Base-by-base conservation (phyloP, 2,329 filamentous ascomycete species). In the Alternaria sp. region DNA sequence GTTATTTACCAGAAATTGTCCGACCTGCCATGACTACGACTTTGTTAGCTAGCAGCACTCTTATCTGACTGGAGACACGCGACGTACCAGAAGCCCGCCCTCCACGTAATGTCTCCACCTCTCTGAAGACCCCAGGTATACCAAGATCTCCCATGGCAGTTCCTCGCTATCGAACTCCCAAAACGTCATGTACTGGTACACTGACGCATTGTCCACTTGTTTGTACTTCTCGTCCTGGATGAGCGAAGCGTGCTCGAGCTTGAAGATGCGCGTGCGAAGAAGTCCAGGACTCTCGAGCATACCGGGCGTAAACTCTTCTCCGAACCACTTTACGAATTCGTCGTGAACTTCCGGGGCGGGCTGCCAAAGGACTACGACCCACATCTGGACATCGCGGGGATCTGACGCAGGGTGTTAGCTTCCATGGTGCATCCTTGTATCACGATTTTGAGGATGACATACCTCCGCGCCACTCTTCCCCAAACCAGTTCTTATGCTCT, bases 101-200 rank as follows among this genome's bases (percentile, higher is more conserved):
- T 69, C 67, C 7, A 63, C 59, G 28, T 69, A 67, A 9, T 65
- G 36, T 17, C 67, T 60, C 67, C 67, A 69, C 17, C 58, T 36
- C 21, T 66, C 63, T 30, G 65, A 66, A 26, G 61, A 62, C 1
- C 67, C 67, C 17, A 69, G 51, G 15, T 66, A 66, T n/a, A 69
- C 57, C 23, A 69, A 15, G 5, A 68, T 53, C 23, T 69, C 67
- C 67, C 67, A 69, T 8, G 67, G 67, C 25, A 69, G 23, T 1
- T 69, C 67, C 13, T 65, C 63, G 13, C 44, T 62, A 19, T 63
- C 63, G 45, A 66, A 68, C 36, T 69, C 67, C 67, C 63, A 69
- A 7, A 69, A 56, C 3, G 65, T 68, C 47, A 69, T 56, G 57
- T 68, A 69, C n/a, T 61, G 63, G n/a, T 63, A 59, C 44, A 65